Conservation (phyloP, 441 rosid genomes). For the Raphanus hybrid region DNA sequence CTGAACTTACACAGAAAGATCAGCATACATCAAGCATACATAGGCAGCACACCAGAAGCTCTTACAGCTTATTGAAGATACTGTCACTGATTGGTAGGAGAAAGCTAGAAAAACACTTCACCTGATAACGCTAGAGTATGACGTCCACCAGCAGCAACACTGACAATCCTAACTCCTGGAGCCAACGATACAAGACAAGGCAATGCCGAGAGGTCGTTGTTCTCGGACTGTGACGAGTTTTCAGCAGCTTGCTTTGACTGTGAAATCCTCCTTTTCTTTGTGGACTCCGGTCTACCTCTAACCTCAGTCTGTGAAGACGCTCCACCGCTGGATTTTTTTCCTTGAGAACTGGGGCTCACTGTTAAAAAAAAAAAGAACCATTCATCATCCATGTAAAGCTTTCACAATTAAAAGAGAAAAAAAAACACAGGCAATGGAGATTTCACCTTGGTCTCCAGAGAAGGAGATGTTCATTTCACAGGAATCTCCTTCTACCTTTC, state of each 20-base stretch:
- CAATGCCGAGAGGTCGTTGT: conserved; percentile 74
- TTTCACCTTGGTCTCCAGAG: conserved; percentile 72
- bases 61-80: conserved; percentile 33
- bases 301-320: conserved; percentile 50
- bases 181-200: conserved; percentile 89
- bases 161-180: conserved; percentile 78
- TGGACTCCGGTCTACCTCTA: conserved; percentile 67
- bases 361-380: conserved; percentile 41
- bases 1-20: conserved; percentile 60
- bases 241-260: conserved; percentile 78
- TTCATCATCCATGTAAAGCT: not conserved
- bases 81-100: conserved; percentile 6
- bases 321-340: conserved; percentile 61
- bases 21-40: conserved; percentile 46
- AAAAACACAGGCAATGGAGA: conserved; percentile 18
- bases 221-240: conserved; percentile 64
- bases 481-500: conserved; percentile 58
- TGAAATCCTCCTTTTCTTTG: conserved; percentile 76
- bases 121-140: conserved; percentile 97
- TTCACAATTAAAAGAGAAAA: not conserved
- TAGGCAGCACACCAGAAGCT: conserved; percentile 34
- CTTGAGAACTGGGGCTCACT: conserved; percentile 69
- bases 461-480: conserved; percentile 60
- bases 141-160: conserved; percentile 98
- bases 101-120: conserved; percentile 26